Percentiles rank a stretch among this genome's conserved stretches.
These are phyloP conservation scores for Penicillium brasilianum DNA, from an alignment of 2,329 filamentous ascomycete species.

Conservation along the genomic window DNA sequence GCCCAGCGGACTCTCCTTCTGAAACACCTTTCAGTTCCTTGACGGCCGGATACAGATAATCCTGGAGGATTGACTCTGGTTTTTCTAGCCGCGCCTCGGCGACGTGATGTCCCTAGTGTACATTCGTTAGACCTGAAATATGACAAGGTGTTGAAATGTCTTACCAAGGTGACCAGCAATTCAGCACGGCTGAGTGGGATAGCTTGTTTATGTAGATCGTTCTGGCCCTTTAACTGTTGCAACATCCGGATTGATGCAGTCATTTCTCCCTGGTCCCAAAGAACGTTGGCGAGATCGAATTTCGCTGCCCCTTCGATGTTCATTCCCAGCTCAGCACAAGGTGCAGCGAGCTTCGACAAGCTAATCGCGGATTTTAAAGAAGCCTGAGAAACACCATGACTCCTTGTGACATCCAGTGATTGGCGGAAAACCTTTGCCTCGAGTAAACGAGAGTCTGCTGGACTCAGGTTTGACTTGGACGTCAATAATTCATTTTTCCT, in stretches of 20 bases:
- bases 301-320: slow-evolving; percentile 76
- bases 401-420: slow-evolving; percentile 75
- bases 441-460: slow-evolving; percentile 67
- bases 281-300: slow-evolving; percentile 82
- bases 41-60: slow-evolving; percentile 83
- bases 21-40: slow-evolving; percentile 73
- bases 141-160: slow-evolving; percentile 23
- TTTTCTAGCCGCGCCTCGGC: slow-evolving; percentile 90
- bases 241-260: slow-evolving; percentile 87
- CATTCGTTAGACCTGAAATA: slow-evolving; percentile 11
- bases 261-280: slow-evolving; percentile 95
- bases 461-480: slow-evolving; percentile 64
- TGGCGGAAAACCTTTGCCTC: slow-evolving; percentile 79
- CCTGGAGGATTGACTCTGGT: slow-evolving; percentile 84
- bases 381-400: slow-evolving; percentile 82
- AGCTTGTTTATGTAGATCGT: slow-evolving; percentile 68
- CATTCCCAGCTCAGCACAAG: slow-evolving; percentile 73
- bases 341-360: slow-evolving; percentile 74
- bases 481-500: slow-evolving; percentile 71
- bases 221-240: slow-evolving; percentile 69
- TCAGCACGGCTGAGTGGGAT: slow-evolving; percentile 76
- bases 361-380: slow-evolving; percentile 84
- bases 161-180: slow-evolving; percentile 78
- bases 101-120: slow-evolving; percentile 73
- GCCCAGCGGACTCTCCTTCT: slow-evolving; percentile 74